Evolutionary conservation across 2,329 filamentous ascomycete genomes (phyloP), one percentile per base, ranked within the genome.

Genomic region (Paramyrothecium sp.): DNA sequence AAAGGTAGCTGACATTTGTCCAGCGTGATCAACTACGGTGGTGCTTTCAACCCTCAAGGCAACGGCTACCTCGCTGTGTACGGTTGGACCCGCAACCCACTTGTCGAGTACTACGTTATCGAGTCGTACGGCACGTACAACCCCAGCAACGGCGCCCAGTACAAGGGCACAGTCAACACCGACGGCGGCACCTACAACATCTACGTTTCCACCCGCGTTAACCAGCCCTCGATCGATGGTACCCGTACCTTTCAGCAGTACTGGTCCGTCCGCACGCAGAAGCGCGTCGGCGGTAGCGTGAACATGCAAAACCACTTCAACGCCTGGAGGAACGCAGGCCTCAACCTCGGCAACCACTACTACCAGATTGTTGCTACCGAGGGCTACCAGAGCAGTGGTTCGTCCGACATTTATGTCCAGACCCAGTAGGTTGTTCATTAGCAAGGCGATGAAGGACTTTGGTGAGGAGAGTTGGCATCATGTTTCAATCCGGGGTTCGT

Each of bases 361-460:
- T 84, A 84, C 71, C 76, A 79, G 75, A 82, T 84, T 58, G 69
- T 82, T 3, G 80, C 80, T 7, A 81, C 78, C 3, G 80, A 83
- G 69, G 80, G 79, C 2, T 81, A 82, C 69, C 73, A 76, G 59
- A 81, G 78, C 67, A 77, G 70, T 60, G 81, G 81, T 12, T 74
- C 71, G 46, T 71, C 80, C 51, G 70, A 67, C 41, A 79, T 83
- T 56, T 59, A 77, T 71, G 61, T 60, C 21, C 57, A 59, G 57
- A 59, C 57, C 20, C 54, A 51, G 30, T 59, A 53, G 41, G 20
- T 10, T 16, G 7, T 7, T 16, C 13, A 44, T 44, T 19, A 7
- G 13, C 13, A 16, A 12, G 13, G 5, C 26, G 5, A 30, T 10
- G 4, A 4, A 30, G 26, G 10, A 30, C 26, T 30, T 30, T 30